Percentiles rank a stretch among this genome's conserved stretches.
These are phyloP conservation scores for Sporormia fimetaria DNA, from an alignment of 495 filamentous ascomycete genomes.

Conservation along the genomic window DNA sequence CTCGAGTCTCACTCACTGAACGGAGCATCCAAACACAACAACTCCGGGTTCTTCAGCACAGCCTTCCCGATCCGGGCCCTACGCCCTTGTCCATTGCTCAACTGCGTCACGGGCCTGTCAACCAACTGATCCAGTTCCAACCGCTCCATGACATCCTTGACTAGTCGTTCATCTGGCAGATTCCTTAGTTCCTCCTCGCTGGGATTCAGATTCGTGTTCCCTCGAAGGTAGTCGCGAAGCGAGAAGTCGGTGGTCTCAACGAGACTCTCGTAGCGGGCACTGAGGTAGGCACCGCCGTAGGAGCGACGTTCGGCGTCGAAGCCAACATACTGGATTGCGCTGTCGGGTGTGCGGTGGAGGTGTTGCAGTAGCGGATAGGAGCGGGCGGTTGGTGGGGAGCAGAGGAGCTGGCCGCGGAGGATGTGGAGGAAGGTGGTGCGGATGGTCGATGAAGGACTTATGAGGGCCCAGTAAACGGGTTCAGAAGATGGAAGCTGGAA, in stretches of 20 bases:
- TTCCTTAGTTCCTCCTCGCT: constrained; percentile 41
- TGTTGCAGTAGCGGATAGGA: constrained; percentile 64
- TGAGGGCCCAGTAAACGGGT: constrained; percentile 57
- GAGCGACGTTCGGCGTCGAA: constrained; percentile 47
- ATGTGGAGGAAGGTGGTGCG: constrained; percentile 69
- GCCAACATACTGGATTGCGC: constrained; percentile 72
- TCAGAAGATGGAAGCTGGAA: constrained; percentile 49
- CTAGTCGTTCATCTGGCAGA: constrained; percentile 36
- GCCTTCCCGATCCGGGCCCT: constrained; percentile 80
- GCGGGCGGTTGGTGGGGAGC: constrained; percentile 58
- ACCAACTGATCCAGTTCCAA: constrained; percentile 54
- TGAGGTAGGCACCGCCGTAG: constrained; percentile 65
- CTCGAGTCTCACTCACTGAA: constrained; percentile 53
- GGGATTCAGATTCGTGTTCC: constrained; percentile 67
- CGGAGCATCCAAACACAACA: constrained; percentile 82
- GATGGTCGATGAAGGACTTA: constrained; percentile 59
- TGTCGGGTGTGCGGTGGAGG: constrained; percentile 42
- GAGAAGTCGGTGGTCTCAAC: constrained; percentile 81
- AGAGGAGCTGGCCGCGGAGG: constrained; percentile 60
- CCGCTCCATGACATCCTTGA: constrained; percentile 52
- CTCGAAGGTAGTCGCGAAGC: constrained; percentile 63
- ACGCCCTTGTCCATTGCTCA: constrained; percentile 88
- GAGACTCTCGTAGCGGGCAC: constrained; percentile 82
- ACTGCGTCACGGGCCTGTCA: constrained; percentile 67
- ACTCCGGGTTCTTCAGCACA: constrained; percentile 62